Conservation (phyloP, 768 basidiomycete species). For the Tubosaeta sp. region DNA sequence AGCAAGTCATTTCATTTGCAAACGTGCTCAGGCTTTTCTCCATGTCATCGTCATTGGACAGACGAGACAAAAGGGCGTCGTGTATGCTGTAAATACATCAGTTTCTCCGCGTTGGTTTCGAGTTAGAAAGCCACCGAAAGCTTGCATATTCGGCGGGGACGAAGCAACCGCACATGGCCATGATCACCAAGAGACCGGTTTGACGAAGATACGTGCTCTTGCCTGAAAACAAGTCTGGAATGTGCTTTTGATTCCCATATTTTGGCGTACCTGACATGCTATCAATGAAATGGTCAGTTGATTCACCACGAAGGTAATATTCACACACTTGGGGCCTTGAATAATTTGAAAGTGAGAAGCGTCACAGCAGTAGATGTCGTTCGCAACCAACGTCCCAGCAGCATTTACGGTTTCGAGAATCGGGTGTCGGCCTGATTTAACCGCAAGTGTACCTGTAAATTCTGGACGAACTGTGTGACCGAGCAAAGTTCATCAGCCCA, state of each 20-base stretch:
- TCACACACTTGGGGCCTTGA: slow-evolving; percentile 79
- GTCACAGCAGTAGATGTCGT: slow-evolving; percentile 86
- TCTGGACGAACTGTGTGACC: slow-evolving; percentile 72
- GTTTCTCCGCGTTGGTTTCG: neutral
- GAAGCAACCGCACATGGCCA: slow-evolving; percentile 89
- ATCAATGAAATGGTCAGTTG: neutral
- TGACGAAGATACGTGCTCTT: slow-evolving; percentile 95
- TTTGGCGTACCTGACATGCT: slow-evolving; percentile 55
- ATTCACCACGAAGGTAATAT: neutral
- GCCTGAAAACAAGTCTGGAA: slow-evolving; percentile 37
- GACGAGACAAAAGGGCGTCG: slow-evolving; percentile 76
- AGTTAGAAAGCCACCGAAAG: slow-evolving; percentile 50
- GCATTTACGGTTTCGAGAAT: slow-evolving; percentile 72
- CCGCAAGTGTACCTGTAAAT: slow-evolving; percentile 83
- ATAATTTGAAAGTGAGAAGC: slow-evolving; percentile 87
- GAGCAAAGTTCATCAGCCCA: neutral
- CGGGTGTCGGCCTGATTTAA: slow-evolving; percentile 87
- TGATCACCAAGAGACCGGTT: slow-evolving; percentile 73
- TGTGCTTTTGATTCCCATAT: neutral
- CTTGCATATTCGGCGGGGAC: slow-evolving; percentile 94
- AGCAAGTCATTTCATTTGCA: slow-evolving; percentile 89
- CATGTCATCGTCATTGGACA: slow-evolving; percentile 93
- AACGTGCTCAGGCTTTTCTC: slow-evolving; percentile 92
- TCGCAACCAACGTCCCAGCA: slow-evolving; percentile 70
- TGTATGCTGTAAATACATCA: slow-evolving; percentile 52